phyloP scores from a whole-genome alignment of 371 early-diverging fungal species.

The Aphelidium insulamus region DNA sequence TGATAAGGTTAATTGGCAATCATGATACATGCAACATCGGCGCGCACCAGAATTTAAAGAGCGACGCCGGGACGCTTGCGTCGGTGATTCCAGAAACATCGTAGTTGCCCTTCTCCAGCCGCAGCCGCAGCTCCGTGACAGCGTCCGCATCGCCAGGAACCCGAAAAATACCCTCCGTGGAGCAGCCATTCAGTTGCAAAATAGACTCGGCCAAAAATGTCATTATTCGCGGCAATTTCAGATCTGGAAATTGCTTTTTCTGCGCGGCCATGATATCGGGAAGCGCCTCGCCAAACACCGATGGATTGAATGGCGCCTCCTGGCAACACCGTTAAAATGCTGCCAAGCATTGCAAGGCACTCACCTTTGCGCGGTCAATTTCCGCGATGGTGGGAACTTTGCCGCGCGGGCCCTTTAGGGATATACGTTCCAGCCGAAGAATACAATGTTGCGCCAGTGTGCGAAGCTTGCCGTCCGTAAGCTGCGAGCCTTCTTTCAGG shows the following conservation, averaged over 20 bases:
- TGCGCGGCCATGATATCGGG: slow-evolving; percentile 52
- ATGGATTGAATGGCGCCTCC: slow-evolving; percentile 63
- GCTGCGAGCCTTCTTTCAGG: slow-evolving; percentile 32
- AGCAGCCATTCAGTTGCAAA: slow-evolving; percentile 41
- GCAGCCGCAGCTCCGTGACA: slow-evolving; percentile 51
- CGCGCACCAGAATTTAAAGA: slow-evolving; percentile 60
- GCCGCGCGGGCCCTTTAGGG: slow-evolving; percentile 54
- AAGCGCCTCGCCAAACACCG: slow-evolving; percentile 80
- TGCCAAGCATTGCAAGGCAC: neutral
- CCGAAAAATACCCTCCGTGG: slow-evolving; percentile 87
- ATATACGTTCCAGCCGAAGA: slow-evolving; percentile 39
- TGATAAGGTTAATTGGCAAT: too few species aligned
- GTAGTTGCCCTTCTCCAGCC: slow-evolving; percentile 61
- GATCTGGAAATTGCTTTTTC: slow-evolving; percentile 13
- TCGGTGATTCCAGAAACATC: slow-evolving; percentile 46
- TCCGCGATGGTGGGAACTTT: slow-evolving; percentile 47
- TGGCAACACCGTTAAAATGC: slow-evolving; percentile 4
- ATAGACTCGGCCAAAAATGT: slow-evolving; percentile 61
- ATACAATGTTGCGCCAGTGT: slow-evolving; percentile 33
- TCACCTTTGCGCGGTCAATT: slow-evolving; percentile 47
- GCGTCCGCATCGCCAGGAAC: slow-evolving; percentile 83
- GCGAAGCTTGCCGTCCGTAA: slow-evolving; percentile 21
- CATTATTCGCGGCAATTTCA: slow-evolving; percentile 52
- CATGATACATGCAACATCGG: too few species aligned
- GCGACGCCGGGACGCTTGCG: slow-evolving; percentile 74